phyloP scores from a whole-genome alignment of 768 basidiomycete genomes.

The Tephrocybe rancida region DNA sequence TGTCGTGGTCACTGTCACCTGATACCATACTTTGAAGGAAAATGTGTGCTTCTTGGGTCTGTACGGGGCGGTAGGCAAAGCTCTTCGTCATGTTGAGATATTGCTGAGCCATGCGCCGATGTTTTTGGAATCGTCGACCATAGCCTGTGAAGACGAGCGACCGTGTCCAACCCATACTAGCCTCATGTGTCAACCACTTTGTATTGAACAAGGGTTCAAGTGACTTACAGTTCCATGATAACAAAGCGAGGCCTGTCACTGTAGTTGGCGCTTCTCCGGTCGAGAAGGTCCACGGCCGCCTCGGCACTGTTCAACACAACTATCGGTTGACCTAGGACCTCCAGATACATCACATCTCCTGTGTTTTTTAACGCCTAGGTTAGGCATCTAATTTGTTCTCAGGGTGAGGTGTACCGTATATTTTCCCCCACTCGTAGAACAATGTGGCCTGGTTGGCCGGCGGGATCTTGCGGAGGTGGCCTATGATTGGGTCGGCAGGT shows the following conservation, averaged over 20 bases:
- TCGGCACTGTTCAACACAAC: slow-evolving; percentile 35
- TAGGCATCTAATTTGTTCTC: neutral
- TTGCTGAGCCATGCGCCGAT: slow-evolving; percentile 27
- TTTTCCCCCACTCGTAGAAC: slow-evolving; percentile 31
- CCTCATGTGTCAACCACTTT: neutral
- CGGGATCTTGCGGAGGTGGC: slow-evolving; percentile 35
- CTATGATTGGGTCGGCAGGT: slow-evolving; percentile 35
- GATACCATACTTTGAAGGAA: slow-evolving; percentile 30
- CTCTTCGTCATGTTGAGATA: slow-evolving; percentile 21
- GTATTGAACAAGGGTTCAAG: neutral
- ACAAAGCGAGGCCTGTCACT: slow-evolving; percentile 27
- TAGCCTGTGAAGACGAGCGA: slow-evolving; percentile 17
- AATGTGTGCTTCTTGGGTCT: slow-evolving; percentile 24
- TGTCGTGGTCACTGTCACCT: slow-evolving; percentile 21
- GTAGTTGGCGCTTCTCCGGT: slow-evolving; percentile 40
- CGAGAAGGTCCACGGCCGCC: slow-evolving; percentile 41
- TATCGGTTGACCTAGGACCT: slow-evolving; percentile 20
- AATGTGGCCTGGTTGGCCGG: slow-evolving; percentile 20
- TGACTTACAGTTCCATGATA: slow-evolving; percentile 2
- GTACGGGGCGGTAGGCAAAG: slow-evolving; percentile 17
- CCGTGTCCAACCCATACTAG: slow-evolving; percentile 13
- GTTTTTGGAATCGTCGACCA: slow-evolving; percentile 23
- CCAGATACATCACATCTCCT: slow-evolving; percentile 22
- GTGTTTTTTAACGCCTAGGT: too few species aligned
- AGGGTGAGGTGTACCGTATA: slow-evolving; percentile 27